These are phyloP conservation scores for Salix exigua DNA, from an alignment of 345 rosid genomes.

Conservation along the genomic window DNA sequence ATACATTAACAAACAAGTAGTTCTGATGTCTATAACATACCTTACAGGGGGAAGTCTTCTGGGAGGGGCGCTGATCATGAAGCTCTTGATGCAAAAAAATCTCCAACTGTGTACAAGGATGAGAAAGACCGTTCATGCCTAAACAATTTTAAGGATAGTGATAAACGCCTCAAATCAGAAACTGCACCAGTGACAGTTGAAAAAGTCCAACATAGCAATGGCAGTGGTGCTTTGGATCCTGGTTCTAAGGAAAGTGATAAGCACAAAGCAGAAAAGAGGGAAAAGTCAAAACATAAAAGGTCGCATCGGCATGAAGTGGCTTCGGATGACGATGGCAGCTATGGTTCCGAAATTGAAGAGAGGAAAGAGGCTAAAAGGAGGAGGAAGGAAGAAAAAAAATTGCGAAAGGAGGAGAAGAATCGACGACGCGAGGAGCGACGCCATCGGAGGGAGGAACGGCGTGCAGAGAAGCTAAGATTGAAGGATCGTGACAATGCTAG, in stretches of 20 bases:
- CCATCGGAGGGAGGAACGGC: conserved; percentile 68
- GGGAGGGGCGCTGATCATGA: conserved; percentile 30
- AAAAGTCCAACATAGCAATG: conserved; percentile 38
- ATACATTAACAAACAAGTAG: neutral
- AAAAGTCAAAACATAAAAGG: conserved; percentile 61
- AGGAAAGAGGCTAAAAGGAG: conserved; percentile 86
- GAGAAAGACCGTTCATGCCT: conserved; percentile 29
- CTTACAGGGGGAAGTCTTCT: conserved; percentile 51
- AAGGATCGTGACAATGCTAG: conserved; percentile 42
- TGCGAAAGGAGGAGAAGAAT: conserved; percentile 79
- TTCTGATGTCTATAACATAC: conserved; percentile 21
- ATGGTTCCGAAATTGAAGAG: conserved; percentile 64
- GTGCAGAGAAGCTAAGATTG: conserved; percentile 56
- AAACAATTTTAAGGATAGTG: conserved; percentile 32
- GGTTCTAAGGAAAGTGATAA: conserved; percentile 53
- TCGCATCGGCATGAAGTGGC: conserved; percentile 46
- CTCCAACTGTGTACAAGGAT: conserved; percentile 35
- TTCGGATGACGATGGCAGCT: conserved; percentile 55
- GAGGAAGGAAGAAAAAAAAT: conserved; percentile 82
- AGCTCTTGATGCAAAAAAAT: conserved; percentile 35
- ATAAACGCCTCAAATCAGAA: conserved; percentile 24
- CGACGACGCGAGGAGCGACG: conserved; percentile 71
- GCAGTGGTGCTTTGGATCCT: conserved; percentile 40
- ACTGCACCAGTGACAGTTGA: conserved; percentile 26
- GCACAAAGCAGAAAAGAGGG: conserved; percentile 39